Evolutionary conservation across 179 eudicot genomes (phyloP), one percentile per base, ranked within the genome.

Genomic region (Carnegiea gigantea): DNA sequence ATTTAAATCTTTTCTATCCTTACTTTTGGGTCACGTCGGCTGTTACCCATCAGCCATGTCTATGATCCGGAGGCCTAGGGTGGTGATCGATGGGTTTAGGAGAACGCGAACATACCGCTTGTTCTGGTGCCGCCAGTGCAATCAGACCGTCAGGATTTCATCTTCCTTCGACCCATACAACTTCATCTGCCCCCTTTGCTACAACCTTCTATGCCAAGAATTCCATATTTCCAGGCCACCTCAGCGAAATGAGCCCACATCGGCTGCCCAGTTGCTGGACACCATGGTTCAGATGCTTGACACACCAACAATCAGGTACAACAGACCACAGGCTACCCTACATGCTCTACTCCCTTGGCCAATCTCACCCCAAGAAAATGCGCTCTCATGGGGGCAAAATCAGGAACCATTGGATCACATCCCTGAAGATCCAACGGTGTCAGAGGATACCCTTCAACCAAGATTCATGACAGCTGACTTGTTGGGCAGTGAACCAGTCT

Each of bases 101-200:
- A 67, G 85, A 67, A 82, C 89, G 26, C 83, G 80, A 76, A 86
- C 87, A 1, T 82, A 81, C 57, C 86, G 85, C 24, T 86, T 86
- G 82, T 82, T 86, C 78, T 51, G 75, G 80, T 86, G 89, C 59
- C 59, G 74, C 30, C 79, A 79, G 9, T 86, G 89, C 76, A 73
- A 75, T 33, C 75, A 80, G 67, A 82, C 79, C 2, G 80, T 86
- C 51, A 80, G 87, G 30, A 68, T 82, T 30, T 59, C 83, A 38
- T 49, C 77, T n/a, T 38, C 76, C 53, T 43, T 73, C n/a, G 28
- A 83, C 44, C 86, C 75, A 14, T 18, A 48, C 21, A 43, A 65
- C 70, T 64, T 77, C 73, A 15, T 77, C 28, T 86, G 89, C 48
- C 89, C 89, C 8, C 76, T 72, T 54, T 86, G 89, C 73, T 65